Conservation (phyloP, 495 filamentous ascomycete genomes). For the Chlorociboria aeruginascens region DNA sequence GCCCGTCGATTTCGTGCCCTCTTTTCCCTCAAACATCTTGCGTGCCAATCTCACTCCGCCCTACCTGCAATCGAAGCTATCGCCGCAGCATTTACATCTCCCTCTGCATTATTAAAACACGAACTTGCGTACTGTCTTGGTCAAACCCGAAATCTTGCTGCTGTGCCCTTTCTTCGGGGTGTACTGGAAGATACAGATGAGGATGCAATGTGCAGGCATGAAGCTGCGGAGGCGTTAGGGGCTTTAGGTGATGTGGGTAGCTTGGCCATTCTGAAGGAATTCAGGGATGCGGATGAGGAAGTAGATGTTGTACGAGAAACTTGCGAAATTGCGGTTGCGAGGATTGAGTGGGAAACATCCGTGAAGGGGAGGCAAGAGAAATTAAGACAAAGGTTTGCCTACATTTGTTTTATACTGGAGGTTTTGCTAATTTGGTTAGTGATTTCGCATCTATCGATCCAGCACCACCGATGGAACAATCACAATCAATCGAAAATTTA, state of each 20-base stretch:
- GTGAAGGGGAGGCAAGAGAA: conserved; percentile 59
- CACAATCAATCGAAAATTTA: conserved; percentile 55
- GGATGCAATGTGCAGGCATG: conserved; percentile 92
- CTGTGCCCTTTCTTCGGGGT: conserved; percentile 57
- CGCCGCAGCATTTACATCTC: conserved; percentile 72
- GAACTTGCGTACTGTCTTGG: conserved; percentile 96
- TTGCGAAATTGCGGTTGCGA: conserved; percentile 88
- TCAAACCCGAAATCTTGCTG: conserved; percentile 66
- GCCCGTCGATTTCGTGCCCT: conserved; percentile 89
- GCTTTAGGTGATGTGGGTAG: conserved; percentile 67
- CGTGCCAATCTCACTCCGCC: conserved; percentile 44
- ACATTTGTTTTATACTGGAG: not conserved
- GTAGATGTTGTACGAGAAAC: conserved; percentile 80
- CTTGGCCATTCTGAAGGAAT: conserved; percentile 54
- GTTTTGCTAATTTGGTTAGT: conserved; percentile 31
- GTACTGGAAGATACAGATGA: conserved; percentile 71
- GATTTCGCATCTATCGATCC: conserved; percentile 94
- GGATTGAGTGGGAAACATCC: conserved; percentile 87
- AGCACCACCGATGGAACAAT: conserved; percentile 63
- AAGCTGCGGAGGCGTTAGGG: conserved; percentile 90
- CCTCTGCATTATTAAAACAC: conserved; percentile 82
- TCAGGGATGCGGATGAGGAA: conserved; percentile 61
- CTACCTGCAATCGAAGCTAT: conserved; percentile 81
- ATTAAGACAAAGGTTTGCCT: conserved; percentile 58
- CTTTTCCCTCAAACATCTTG: conserved; percentile 93